phyloP scores from a whole-genome alignment of 139 green algal genomes.

The Ulvella scutata region DNA sequence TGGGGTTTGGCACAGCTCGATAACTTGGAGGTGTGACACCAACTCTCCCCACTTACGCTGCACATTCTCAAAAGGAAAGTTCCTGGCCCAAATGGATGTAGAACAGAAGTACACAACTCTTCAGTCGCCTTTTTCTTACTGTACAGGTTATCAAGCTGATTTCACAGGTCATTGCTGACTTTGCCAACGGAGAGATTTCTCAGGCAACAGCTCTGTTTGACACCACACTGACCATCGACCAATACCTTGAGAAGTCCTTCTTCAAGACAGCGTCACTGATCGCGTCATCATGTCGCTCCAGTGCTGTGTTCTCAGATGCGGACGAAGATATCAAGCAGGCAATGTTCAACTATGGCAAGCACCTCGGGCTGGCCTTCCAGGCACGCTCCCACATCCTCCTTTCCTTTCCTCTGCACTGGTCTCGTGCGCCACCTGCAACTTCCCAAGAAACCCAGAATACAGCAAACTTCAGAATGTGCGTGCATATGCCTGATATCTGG shows the following conservation, averaged over 20 bases:
- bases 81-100: too few relatives aligned
- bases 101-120: too few relatives aligned
- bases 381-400: constrained; percentile 7
- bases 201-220: constrained; percentile 86
- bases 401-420: constrained; percentile 1
- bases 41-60: too few relatives aligned
- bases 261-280: constrained; percentile 98
- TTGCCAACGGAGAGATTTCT: constrained; percentile 96
- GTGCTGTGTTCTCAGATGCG: constrained; percentile 74
- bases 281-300: constrained; percentile 75
- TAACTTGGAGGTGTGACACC: constrained; percentile 77
- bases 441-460: too few relatives aligned
- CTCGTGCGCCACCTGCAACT: too few relatives aligned
- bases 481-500: too few relatives aligned
- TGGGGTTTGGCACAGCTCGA: constrained; percentile 95
- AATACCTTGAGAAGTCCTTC: constrained; percentile 93
- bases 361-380: constrained; percentile 94
- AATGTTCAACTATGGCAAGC: constrained; percentile 93
- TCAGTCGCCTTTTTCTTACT: neutral
- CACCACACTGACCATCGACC: constrained; percentile 62
- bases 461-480: too few relatives aligned
- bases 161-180: constrained; percentile 95
- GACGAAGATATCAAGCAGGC: constrained; percentile 52
- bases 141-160: constrained; percentile 96
- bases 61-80: too few relatives aligned